These are phyloP conservation scores for Solanum dulcamara DNA, from an alignment of 257 asterid species.

Conservation along the genomic window DNA sequence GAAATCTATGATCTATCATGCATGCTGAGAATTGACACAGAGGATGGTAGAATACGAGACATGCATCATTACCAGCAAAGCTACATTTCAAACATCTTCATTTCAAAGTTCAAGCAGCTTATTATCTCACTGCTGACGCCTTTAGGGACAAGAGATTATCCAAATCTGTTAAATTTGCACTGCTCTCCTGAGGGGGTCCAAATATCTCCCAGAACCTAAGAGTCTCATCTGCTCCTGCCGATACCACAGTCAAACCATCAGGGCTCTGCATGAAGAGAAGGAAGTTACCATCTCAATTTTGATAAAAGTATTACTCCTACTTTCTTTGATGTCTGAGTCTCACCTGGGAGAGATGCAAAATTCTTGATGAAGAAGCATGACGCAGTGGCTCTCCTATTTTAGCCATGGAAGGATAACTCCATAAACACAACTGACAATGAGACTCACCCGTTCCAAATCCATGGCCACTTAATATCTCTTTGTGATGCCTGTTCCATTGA, in stretches of 20 bases:
- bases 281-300: neutral
- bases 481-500: slow-evolving; percentile 66
- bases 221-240: slow-evolving; percentile 58
- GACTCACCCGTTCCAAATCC: slow-evolving; percentile 31
- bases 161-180: slow-evolving; percentile 33
- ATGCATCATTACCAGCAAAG: neutral
- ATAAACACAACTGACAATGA: slow-evolving; percentile 38
- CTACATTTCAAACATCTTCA: neutral
- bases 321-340: neutral
- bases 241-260: slow-evolving; percentile 56
- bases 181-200: slow-evolving; percentile 36
- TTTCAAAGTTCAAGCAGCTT: neutral
- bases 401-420: slow-evolving; percentile 81
- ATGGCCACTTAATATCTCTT: slow-evolving; percentile 68
- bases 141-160: slow-evolving; percentile 52
- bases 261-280: slow-evolving; percentile 45
- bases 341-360: slow-evolving; percentile 69
- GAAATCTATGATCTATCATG: neutral
- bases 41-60: neutral
- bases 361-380: slow-evolving; percentile 24
- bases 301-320: neutral
- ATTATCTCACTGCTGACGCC: slow-evolving; percentile 40
- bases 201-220: slow-evolving; percentile 67
- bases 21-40: neutral
- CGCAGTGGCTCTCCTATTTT: slow-evolving; percentile 24